A percentile compares a stretch with the other conserved stretches of the same genome.
Conservation (phyloP, 2,329 filamentous ascomycete genomes). For the Ceratocystis diversiconidia region DNA sequence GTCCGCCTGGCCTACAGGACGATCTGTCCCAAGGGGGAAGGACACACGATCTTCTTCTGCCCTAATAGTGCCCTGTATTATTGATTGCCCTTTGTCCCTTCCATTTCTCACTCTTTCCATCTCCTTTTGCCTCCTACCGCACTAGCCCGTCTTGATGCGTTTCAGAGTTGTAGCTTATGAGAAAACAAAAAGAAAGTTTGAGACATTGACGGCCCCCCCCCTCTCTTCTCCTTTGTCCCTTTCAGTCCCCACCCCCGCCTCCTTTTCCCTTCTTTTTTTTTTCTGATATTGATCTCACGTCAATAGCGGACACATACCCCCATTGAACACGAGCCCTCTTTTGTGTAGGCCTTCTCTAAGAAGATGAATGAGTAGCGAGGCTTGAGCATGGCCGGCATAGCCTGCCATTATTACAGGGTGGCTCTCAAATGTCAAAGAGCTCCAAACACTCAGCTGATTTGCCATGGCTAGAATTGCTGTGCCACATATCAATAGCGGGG, state of each 20-base stretch:
- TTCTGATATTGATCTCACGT: background rate
- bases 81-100: too few relatives aligned
- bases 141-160: background rate
- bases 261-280: background rate
- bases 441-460: background rate
- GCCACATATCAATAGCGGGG: background rate
- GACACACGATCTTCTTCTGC: background rate
- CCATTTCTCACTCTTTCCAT: too few relatives aligned
- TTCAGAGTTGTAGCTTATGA: background rate
- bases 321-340: background rate
- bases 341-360: background rate
- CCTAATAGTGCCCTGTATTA: background rate
- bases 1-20: too few relatives aligned
- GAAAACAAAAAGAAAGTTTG: slow-evolving; percentile 1
- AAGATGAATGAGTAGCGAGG: background rate
- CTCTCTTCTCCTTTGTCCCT: background rate
- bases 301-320: background rate
- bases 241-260: background rate
- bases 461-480: background rate
- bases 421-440: background rate
- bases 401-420: background rate
- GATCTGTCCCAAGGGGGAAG: too few relatives aligned
- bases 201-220: background rate
- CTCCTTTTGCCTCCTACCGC: background rate
- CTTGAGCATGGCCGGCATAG: background rate